A percentile compares a stretch with the other conserved stretches of the same genome.
Conservation (phyloP, 1,284 basidiomycete genomes). For the Exobasidium rhododendri region DNA sequence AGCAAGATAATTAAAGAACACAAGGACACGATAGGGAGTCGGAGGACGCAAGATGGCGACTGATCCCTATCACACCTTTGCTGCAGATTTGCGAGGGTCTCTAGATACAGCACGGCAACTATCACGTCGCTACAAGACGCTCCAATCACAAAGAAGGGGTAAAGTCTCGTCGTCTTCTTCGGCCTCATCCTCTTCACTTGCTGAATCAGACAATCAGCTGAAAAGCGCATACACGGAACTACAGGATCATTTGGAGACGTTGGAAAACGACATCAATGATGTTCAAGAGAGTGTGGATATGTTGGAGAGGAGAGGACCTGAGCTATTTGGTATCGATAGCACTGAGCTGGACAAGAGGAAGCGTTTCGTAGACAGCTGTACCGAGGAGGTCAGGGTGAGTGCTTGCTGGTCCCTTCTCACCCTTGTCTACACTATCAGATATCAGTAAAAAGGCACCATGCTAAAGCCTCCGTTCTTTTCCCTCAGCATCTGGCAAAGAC, state of each 20-base stretch:
- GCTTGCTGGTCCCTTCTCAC: not conserved
- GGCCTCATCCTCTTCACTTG: not conserved
- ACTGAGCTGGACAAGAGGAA: slow-evolving; percentile 29
- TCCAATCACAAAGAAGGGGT: not conserved
- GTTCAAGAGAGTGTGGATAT: slow-evolving; percentile 45
- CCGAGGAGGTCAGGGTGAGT: not conserved
- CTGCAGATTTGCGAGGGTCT: slow-evolving; percentile 38
- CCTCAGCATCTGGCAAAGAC: slow-evolving; percentile 2
- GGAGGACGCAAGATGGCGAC: too few species aligned
- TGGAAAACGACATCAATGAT: slow-evolving; percentile 46
- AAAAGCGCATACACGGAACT: slow-evolving; percentile 33
- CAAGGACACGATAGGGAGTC: too few species aligned
- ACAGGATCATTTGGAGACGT: slow-evolving; percentile 31
- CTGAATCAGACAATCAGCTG: not conserved
- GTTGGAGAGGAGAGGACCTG: slow-evolving; percentile 43
- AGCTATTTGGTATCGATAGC: slow-evolving; percentile 39
- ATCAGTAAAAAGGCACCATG: not conserved
- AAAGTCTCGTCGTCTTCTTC: slow-evolving; percentile 6
- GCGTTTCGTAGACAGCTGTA: slow-evolving; percentile 4
- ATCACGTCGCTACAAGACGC: not conserved
- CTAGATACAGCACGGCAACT: slow-evolving; percentile 31
- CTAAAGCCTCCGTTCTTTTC: not conserved
- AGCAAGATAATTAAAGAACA: too few species aligned
- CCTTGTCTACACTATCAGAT: not conserved
- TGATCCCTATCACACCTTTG: slow-evolving; percentile 52